phyloP scores from a whole-genome alignment of 176 grass and related monocot genomes.

The bread wheat (Triticum aestivum) region DNA sequence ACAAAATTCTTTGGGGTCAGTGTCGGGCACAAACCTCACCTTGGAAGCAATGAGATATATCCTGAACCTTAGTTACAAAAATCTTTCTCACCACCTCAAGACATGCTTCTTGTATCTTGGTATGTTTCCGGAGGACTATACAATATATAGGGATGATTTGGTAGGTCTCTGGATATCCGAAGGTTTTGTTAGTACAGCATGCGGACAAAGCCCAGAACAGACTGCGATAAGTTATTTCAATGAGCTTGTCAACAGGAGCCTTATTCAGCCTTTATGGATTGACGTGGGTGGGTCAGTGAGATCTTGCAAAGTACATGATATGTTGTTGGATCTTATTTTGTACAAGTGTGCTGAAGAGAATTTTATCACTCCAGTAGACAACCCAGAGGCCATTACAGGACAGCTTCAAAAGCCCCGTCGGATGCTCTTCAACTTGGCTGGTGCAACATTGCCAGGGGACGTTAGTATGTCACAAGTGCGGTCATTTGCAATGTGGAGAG shows the following conservation, averaged over 20 bases:
- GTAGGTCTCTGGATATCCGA: too few relatives aligned
- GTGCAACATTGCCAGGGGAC: too few relatives aligned
- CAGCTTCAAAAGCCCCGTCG: neutral
- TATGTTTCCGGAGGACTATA: too few relatives aligned
- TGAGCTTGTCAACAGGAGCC: neutral
- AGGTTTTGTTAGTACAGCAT: too few relatives aligned
- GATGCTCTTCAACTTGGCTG: too few relatives aligned
- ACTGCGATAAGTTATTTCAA: neutral
- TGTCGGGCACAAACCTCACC: too few relatives aligned
- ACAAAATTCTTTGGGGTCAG: too few relatives aligned
- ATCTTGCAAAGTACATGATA: slow-evolving; percentile 13
- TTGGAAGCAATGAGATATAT: neutral
- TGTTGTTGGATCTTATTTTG: slow-evolving; percentile 15
- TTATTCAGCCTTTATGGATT: neutral
- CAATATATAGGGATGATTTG: too few relatives aligned
- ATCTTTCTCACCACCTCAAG: neutral
- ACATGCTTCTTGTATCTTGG: too few relatives aligned
- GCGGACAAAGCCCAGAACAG: neutral
- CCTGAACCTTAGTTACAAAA: slow-evolving; percentile 10
- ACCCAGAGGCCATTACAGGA: neutral
- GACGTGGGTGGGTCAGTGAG: neutral
- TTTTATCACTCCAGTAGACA: neutral
- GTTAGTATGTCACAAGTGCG: neutral
- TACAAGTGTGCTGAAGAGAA: neutral
- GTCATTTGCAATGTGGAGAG: neutral